These are phyloP conservation scores for Russula emetica DNA, from an alignment of 768 basidiomycete species.

Conservation along the genomic window DNA sequence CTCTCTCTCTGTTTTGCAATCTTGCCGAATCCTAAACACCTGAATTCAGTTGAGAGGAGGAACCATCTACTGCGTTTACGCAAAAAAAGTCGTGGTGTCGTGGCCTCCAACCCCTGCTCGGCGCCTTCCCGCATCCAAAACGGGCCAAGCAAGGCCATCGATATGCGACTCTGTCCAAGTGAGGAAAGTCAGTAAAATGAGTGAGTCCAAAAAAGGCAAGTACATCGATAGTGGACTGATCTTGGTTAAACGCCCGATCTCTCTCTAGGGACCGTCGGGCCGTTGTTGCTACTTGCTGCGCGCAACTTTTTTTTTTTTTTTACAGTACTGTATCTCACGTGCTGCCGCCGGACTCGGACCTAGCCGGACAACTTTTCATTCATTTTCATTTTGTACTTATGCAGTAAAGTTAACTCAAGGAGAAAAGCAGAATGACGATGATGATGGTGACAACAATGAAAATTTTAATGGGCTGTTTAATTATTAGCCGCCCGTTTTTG, in stretches of 20 bases:
- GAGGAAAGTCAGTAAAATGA: not conserved
- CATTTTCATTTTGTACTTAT: too few species aligned
- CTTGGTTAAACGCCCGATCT: conserved; percentile 2
- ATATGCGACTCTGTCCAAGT: not conserved
- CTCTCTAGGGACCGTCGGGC: not conserved
- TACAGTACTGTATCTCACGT: too few species aligned
- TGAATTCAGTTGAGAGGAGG: too few species aligned
- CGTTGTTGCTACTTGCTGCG: not conserved
- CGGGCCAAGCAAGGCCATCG: not conserved
- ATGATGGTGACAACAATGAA: too few species aligned
- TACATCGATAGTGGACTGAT: conserved; percentile 20
- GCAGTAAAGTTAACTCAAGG: too few species aligned
- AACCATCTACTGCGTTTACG: not conserved
- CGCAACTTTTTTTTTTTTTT: too few species aligned
- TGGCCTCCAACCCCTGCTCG: not conserved
- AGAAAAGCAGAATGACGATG: too few species aligned
- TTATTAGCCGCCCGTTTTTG: too few species aligned
- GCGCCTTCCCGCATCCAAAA: conserved; percentile 5
- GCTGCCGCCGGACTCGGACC: too few species aligned
- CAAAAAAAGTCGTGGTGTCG: too few species aligned
- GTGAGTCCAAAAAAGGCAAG: not conserved
- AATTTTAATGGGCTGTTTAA: too few species aligned
- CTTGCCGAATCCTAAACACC: conserved; percentile 11
- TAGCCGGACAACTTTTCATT: too few species aligned
- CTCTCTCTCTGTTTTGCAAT: not conserved